A percentile compares a stretch with the other conserved stretches of the same genome.
Conservation (phyloP, 495 filamentous ascomycete species). For the Neurospora tetrasperma region DNA sequence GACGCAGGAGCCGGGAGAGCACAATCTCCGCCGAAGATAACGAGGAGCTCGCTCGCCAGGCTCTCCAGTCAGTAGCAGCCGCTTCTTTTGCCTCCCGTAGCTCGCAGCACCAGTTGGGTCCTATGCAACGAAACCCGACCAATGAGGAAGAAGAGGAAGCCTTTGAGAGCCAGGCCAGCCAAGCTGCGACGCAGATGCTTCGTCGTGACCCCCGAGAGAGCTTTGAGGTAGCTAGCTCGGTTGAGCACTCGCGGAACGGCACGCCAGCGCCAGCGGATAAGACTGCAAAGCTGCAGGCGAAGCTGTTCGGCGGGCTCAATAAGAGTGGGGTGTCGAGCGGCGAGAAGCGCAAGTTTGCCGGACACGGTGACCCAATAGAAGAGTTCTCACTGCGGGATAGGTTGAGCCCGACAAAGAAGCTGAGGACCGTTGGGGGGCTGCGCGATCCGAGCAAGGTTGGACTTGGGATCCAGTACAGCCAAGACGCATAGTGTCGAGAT, state of each 20-base stretch:
- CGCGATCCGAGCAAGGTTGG: constrained; percentile 39
- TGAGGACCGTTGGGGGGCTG: constrained; percentile 35
- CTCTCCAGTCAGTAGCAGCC: constrained; percentile 45
- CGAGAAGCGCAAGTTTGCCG: constrained; percentile 51
- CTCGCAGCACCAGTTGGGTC: constrained; percentile 17
- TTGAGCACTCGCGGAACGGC: constrained; percentile 30
- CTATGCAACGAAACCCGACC: constrained; percentile 4
- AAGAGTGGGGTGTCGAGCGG: constrained; percentile 35
- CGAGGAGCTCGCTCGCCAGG: constrained; percentile 47
- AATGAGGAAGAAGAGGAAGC: constrained; percentile 29
- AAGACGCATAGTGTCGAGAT: constrained; percentile 13
- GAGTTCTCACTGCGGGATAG: constrained; percentile 20
- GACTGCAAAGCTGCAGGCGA: constrained; percentile 47
- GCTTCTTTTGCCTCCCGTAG: constrained; percentile 32
- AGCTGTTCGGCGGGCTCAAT: constrained; percentile 56
- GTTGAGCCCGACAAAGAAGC: constrained; percentile 48
- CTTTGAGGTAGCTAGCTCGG: constrained; percentile 36
- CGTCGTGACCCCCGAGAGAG: constrained; percentile 41
- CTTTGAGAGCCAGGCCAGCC: constrained; percentile 41
- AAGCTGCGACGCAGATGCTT: constrained; percentile 46
- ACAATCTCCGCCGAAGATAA: constrained; percentile 80
- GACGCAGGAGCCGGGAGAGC: constrained; percentile 65
- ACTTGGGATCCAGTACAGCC: constrained; percentile 49
- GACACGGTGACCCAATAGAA: constrained; percentile 20
- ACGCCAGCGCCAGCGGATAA: constrained; percentile 35